A percentile compares a stretch with the other conserved stretches of the same genome.
Conservation (phyloP, 169 alveolate genomes). For the Plasmodium gonderi region DNA sequence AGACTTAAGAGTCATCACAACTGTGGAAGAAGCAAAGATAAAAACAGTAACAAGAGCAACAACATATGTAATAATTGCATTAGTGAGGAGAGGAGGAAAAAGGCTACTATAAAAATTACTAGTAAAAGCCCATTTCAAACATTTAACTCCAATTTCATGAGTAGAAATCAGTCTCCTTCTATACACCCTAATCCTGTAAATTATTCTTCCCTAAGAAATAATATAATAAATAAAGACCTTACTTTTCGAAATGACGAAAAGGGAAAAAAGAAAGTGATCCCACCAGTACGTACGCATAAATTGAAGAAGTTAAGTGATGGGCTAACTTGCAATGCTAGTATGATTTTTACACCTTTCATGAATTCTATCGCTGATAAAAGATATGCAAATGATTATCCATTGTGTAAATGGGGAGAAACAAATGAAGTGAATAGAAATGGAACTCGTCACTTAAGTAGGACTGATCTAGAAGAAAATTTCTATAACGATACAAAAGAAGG, state of each 20-base stretch:
- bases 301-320: not conserved
- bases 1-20: conserved; percentile 20
- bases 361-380: not conserved
- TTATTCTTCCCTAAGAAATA: not conserved
- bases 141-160: not conserved
- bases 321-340: not conserved
- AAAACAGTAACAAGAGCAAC: no score
- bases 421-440: not conserved
- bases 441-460: not conserved
- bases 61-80: not conserved
- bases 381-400: not conserved
- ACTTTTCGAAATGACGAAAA: not conserved
- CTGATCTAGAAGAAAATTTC: not conserved
- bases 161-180: not conserved
- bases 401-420: not conserved
- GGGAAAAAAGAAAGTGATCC: not conserved
- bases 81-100: not conserved
- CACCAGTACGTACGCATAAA: not conserved
- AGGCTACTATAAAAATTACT: conserved; percentile 64
- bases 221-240: not conserved
- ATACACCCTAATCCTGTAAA: not conserved
- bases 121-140: conserved; percentile 14
- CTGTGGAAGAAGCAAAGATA: no score
- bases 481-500: not conserved
- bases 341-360: not conserved